Evolutionary conservation across 768 basidiomycete species (phyloP).

Genomic region (Crucibulum laeve): DNA sequence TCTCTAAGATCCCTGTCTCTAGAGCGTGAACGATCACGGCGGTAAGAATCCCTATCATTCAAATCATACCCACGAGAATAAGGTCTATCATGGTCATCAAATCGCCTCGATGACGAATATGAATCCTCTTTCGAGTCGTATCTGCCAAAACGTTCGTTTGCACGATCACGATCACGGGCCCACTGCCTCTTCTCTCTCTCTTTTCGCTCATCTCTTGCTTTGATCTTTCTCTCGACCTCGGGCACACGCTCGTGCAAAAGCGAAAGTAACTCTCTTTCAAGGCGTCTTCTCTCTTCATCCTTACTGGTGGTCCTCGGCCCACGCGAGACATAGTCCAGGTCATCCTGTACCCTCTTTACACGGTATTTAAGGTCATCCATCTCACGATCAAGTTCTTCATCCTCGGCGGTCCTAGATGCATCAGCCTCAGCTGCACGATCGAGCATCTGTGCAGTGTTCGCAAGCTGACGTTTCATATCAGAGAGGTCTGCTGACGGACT

Average conservation of each 20-base stretch:
- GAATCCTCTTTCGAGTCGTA: constrained; percentile 52
- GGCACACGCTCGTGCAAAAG: constrained; percentile 91
- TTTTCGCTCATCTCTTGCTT: constrained; percentile 71
- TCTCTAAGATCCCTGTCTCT: constrained; percentile 27
- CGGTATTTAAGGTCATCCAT: constrained; percentile 81
- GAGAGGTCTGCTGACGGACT: constrained; percentile 62
- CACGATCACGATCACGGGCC: constrained; percentile 71
- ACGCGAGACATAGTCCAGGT: constrained; percentile 81
- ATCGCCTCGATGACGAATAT: constrained; percentile 34
- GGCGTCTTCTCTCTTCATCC: constrained; percentile 80
- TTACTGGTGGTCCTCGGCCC: constrained; percentile 67
- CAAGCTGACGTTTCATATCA: constrained; percentile 83
- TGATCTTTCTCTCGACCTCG: constrained; percentile 81
- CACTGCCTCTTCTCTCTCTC: constrained; percentile 78
- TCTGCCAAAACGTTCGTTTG: constrained; percentile 78
- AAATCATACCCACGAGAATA: constrained; percentile 41
- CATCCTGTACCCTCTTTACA: constrained; percentile 84
- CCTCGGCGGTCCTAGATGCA: constrained; percentile 63
- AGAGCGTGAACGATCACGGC: constrained; percentile 23
- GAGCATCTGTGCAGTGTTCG: constrained; percentile 75
- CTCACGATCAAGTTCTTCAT: constrained; percentile 89
- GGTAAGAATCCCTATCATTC: constrained; percentile 32
- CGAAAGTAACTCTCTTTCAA: constrained; percentile 83
- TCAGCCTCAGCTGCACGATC: constrained; percentile 69
- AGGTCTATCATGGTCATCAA: constrained; percentile 48